Evolutionary conservation across 1,284 basidiomycete genomes (phyloP), one percentile per base, ranked within the genome.

Genomic region (Wallemia hederae): DNA sequence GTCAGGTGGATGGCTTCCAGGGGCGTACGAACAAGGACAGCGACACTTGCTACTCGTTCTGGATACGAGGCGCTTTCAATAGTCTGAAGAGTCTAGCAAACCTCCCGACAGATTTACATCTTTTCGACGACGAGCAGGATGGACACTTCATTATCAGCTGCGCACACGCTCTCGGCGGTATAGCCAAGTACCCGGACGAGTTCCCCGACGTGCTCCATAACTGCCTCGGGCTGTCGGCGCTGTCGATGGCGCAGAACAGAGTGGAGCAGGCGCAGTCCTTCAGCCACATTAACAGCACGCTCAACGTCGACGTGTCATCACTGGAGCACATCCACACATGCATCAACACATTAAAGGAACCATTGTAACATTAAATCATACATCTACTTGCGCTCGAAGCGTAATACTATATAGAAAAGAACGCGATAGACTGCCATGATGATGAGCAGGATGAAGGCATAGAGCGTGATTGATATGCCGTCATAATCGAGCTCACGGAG

Each of bases 341-440:
- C n/a, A n/a, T n/a, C n/a, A 33, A 33, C 19, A 33, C 7, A 33
- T 33, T 19, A 33, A 33, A 9, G 7, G 31, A 9, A 33, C 7
- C 19, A 33, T 33, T 33, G 19, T 33, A 7, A 33, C 7, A 33
- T 33, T 33, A 19, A 7, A 33, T 31, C 29, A 31, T 7, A 31
- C 7, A 31, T 31, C 29, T 31, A 31, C 17, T 31, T 31, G 17
- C 29, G 29, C 29, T 31, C 29, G 29, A 31, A 31, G 29, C 29
- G 29, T 17, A 31, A 17, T 49, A 49, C 61, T 15, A 62, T 59
- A 39, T 62, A 71, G 57, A 70, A 66, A 24, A 67, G 26, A 9
- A 73, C 27, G 7, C 71, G 62, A 63, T 71, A 68, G 9, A 69
- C 62, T 24, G 68, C 59, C 22, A 68, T 65, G 62, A 72, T 72